Percentiles rank a stretch among this genome's conserved stretches.
These are phyloP conservation scores for Ceriops tagal DNA, from an alignment of 345 rosid species.

Conservation along the genomic window DNA sequence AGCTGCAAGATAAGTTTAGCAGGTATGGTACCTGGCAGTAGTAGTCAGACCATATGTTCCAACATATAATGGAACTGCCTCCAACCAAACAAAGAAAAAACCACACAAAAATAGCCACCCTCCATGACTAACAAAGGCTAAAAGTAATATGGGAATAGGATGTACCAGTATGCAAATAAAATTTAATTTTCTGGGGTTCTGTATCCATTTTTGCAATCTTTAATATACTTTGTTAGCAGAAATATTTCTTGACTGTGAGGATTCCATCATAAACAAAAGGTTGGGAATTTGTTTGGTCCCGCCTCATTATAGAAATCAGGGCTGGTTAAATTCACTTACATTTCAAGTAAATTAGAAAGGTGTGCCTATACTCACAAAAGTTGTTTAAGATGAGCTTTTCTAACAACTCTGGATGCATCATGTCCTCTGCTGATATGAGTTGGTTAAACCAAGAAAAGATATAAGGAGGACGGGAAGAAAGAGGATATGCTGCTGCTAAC, in stretches of 20 bases:
- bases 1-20: constrained; percentile 89
- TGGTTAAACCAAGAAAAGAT: constrained; percentile 80
- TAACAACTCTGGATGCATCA: constrained; percentile 95
- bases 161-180: background rate
- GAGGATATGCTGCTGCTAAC: constrained; percentile 83
- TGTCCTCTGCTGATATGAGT: constrained; percentile 82
- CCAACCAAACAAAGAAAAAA: too few relatives aligned
- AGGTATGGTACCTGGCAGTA: constrained; percentile 75
- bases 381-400: constrained; percentile 87
- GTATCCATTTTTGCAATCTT: background rate
- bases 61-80: too few relatives aligned
- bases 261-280: background rate
- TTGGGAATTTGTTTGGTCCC: background rate
- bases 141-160: too few relatives aligned
- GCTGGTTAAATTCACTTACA: background rate
- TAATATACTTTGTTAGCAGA: background rate
- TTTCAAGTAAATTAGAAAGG: constrained; percentile 8
- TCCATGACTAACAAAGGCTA: too few relatives aligned
- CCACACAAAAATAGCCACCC: too few relatives aligned
- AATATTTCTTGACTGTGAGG: background rate
- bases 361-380: constrained; percentile 60
- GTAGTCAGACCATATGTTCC: constrained; percentile 1
- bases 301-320: background rate
- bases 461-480: constrained; percentile 74
- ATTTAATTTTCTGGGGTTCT: background rate